Evolutionary conservation across 768 basidiomycete species (phyloP).

Genomic region (Leucocoprinus leucothites): DNA sequence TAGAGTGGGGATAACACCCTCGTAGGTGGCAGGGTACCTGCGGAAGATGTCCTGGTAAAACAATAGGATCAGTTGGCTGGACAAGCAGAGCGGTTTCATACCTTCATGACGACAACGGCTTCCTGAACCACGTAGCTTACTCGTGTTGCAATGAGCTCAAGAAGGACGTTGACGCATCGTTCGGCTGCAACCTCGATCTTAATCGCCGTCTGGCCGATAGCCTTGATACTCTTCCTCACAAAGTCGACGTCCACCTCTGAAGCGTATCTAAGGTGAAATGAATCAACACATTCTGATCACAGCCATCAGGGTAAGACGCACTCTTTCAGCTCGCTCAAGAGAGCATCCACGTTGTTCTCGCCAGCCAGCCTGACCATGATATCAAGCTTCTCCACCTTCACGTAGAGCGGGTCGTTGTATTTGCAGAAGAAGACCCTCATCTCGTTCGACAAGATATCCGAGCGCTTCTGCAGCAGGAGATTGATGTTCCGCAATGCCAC

Average conservation of each 20-base stretch:
- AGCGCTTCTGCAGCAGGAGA: constrained; percentile 88
- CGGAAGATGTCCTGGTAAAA: constrained; percentile 87
- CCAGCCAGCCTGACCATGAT: constrained; percentile 94
- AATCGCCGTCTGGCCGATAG: constrained; percentile 95
- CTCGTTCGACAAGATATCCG: constrained; percentile 89
- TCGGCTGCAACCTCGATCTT: constrained; percentile 93
- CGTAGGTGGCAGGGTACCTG: constrained; percentile 94
- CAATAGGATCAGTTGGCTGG: background rate
- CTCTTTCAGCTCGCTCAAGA: constrained; percentile 96
- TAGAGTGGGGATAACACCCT: constrained; percentile 93
- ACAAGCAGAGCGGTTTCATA: constrained; percentile 25
- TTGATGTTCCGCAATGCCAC: constrained; percentile 97
- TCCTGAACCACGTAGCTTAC: constrained; percentile 99
- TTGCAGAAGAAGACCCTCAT: constrained; percentile 99
- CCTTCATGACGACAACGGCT: constrained; percentile 99
- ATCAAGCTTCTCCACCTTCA: constrained; percentile 97
- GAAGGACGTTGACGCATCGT: constrained; percentile 88
- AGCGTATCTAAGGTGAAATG: constrained; percentile 61
- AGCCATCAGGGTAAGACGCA: too few relatives aligned
- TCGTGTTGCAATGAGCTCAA: constrained; percentile 89
- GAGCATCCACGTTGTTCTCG: constrained; percentile 91
- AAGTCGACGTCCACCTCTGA: constrained; percentile 99
- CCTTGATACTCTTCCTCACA: constrained; percentile 90
- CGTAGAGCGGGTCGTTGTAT: constrained; percentile 98
- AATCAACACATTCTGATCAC: background rate